Evolutionary conservation across 768 basidiomycete species (phyloP), one percentile per base, ranked within the genome.

Genomic region (Botryobasidium botryosum): DNA sequence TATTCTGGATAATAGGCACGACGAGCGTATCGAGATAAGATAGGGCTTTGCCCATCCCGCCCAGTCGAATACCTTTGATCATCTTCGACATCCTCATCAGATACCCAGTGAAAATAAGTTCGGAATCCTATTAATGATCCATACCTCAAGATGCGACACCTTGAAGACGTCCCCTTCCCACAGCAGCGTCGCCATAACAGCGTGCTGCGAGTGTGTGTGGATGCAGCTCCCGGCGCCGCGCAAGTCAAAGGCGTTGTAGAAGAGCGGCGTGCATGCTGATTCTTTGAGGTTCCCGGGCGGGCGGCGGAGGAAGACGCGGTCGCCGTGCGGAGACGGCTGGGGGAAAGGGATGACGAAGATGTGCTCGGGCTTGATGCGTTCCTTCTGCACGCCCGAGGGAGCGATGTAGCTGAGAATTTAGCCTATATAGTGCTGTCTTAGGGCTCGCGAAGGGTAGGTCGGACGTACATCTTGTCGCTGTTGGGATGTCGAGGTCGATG

Each of bases 321-420:
- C 77, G 7, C 73, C 66, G 50, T 77, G 70, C 1, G 74, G 76
- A 29, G 75, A 70, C 1, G 67, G 58, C 56, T 79, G 78, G 0
- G 80, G 79, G 55, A 73, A 88, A 0, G 84, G 80, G 23, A 90
- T 67, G 5, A 90, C 86, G 51, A 90, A 91, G 40, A 91, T 86
- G 59, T 91, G 77, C n/a, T 62, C 64, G 0, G 85, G 75, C 50
- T 72, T 63, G 51, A 90, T 90, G 12, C 85, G 72, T 52, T 90
- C 87, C 55, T 91, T 91, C 58, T 91, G 87, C 2, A 90, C 86
- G 2, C 84, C 84, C 1, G 83, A 86, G 0, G 86, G 85, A 5
- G 85, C 83, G 52, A 88, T 79, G 63, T 74, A 88, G 17, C 40
- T 42, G 23, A 28, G 12, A 21, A 15, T 12, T 13, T n/a, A n/a